A percentile compares a stretch with the other conserved stretches of the same genome.
Conservation (phyloP, 441 rosid genomes). For the Gossypium lobatum region DNA sequence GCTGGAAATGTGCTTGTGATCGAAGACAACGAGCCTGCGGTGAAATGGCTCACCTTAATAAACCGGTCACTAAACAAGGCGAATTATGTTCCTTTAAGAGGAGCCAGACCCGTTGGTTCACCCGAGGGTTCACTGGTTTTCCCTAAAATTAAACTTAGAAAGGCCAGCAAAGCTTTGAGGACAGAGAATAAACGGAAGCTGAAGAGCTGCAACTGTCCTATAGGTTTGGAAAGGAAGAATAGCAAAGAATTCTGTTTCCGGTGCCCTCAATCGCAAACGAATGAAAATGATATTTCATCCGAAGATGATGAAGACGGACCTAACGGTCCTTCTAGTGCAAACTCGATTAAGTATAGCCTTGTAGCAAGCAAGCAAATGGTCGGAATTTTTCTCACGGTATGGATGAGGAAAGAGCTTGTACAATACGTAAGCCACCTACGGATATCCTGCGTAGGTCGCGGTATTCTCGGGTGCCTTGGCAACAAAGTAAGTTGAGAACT, state of each 20-base stretch:
- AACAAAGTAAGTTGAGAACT: slow-evolving; percentile 41
- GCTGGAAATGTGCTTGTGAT: slow-evolving; percentile 55
- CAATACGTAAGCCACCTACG: slow-evolving; percentile 54
- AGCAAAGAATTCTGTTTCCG: slow-evolving; percentile 54
- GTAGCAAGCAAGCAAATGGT: slow-evolving; percentile 75
- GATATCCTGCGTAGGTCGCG: slow-evolving; percentile 48
- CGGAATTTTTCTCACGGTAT: slow-evolving; percentile 62
- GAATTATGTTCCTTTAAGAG: slow-evolving; percentile 21
- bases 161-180: slow-evolving; percentile 54
- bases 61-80: slow-evolving; percentile 34
- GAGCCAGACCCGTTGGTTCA: slow-evolving; percentile 21
- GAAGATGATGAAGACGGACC: slow-evolving; percentile 53
- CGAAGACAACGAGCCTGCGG: slow-evolving; percentile 43
- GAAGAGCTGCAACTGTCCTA: slow-evolving; percentile 55
- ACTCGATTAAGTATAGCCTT: slow-evolving; percentile 50
- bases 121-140: slow-evolving; percentile 50
- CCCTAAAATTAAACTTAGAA: slow-evolving; percentile 50
- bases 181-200: slow-evolving; percentile 45
- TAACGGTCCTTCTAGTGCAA: slow-evolving; percentile 15
- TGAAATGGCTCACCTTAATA: slow-evolving; percentile 48
- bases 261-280: slow-evolving; percentile 46
- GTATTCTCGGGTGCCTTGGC: slow-evolving; percentile 63
- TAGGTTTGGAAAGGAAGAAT: slow-evolving; percentile 42
- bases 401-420: slow-evolving; percentile 64
- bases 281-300: slow-evolving; percentile 46